Evolutionary conservation across 148 eudicot genomes (phyloP).

Genomic region (Spergularia bocconei): DNA sequence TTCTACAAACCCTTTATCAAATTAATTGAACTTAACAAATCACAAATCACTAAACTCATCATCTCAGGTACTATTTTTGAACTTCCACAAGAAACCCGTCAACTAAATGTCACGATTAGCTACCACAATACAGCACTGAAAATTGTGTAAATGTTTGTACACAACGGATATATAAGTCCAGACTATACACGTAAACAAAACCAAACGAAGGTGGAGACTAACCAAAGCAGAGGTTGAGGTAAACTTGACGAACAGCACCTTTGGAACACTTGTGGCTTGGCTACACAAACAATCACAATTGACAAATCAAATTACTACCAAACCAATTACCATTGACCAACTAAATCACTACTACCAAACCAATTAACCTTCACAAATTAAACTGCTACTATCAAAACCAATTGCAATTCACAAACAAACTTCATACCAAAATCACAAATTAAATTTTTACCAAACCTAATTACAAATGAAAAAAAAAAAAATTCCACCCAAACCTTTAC

Average conservation of each 20-base stretch:
- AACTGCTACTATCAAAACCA: background rate
- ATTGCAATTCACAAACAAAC: background rate
- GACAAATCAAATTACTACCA: slow-evolving; percentile 11
- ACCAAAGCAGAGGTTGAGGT: slow-evolving; percentile 83
- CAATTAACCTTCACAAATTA: no score
- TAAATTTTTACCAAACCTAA: no score
- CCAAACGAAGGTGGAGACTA: slow-evolving; percentile 27
- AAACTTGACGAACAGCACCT: slow-evolving; percentile 87
- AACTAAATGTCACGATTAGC: background rate
- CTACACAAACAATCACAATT: background rate
- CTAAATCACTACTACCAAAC: no score
- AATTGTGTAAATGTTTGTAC: no score
- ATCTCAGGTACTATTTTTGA: background rate
- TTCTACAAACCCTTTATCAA: no score
- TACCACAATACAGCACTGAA: background rate
- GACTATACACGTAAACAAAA: no score
- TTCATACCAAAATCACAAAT: no score
- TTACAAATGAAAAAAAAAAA: no score
- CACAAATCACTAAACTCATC: background rate
- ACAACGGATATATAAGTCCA: no score
- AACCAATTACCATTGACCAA: background rate
- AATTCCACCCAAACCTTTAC: no score
- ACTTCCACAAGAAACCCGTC: background rate
- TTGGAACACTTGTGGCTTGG: slow-evolving; percentile 77
- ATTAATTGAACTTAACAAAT: background rate